Evolutionary conservation across 139 green algal genomes (phyloP).

Genomic region (Medakamo hakoo): DNA sequence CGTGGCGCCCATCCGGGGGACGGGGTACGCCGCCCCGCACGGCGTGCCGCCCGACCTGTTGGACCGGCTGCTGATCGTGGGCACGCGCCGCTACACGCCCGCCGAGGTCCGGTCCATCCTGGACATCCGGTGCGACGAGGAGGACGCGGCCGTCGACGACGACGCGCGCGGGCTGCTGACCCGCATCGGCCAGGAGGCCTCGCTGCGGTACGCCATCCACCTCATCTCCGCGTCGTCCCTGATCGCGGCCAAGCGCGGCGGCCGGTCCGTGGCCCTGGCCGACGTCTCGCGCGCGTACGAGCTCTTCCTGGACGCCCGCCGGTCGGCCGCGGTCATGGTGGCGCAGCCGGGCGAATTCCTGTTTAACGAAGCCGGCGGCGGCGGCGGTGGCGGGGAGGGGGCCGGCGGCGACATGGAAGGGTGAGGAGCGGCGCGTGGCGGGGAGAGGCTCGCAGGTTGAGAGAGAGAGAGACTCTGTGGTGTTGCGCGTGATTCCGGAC

Average conservation of each 20-base stretch:
- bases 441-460: not conserved
- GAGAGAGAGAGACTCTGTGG: too few species aligned
- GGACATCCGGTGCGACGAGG: constrained; percentile 67
- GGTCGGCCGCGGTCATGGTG: constrained; percentile 43
- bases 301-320: constrained; percentile 93
- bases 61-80: constrained; percentile 96
- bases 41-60: constrained; percentile 97
- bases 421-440: not conserved
- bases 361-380: constrained; percentile 30
- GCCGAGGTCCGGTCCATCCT: constrained; percentile 86
- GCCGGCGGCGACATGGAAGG: not conserved
- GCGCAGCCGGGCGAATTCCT: constrained; percentile 47
- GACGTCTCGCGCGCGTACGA: constrained; percentile 86
- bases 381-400: not conserved
- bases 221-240: constrained; percentile 85
- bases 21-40: constrained; percentile 83
- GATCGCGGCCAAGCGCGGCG: constrained; percentile 68
- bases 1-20: constrained; percentile 92
- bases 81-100: constrained; percentile 83
- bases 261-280: constrained; percentile 73
- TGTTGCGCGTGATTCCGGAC: too few species aligned
- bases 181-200: constrained; percentile 88
- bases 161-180: constrained; percentile 91
- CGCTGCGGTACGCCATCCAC: constrained; percentile 90
- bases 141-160: constrained; percentile 57